Evolutionary conservation across 345 rosid genomes (phyloP), one percentile per base, ranked within the genome.

Genomic region (Moricandia moricandioides): DNA sequence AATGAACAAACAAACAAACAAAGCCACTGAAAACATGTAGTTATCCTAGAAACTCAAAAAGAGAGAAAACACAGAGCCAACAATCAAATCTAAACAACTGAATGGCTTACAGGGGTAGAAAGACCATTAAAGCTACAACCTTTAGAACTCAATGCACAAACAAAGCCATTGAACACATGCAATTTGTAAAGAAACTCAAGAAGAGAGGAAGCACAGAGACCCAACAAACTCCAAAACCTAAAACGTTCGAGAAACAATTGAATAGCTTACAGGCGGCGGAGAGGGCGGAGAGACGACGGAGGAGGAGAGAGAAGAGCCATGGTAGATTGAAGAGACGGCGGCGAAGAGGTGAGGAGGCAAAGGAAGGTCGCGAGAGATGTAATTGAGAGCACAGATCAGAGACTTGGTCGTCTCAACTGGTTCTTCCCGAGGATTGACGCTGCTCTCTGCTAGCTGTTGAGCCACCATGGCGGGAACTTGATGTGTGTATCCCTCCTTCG

Each of bases 291-390:
- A 29, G 3, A 54, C 8, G 40, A 47, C 66, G 21, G 73, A 51
- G 66, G 71, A 4, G 62, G 93, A 91, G 80, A 37, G 91, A 89
- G 84, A 86, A 12, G 70, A 18, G 27, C 29, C 90, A 68, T 65
- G 74, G 77, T 88, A 89, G 75, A 96, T 88, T 1, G 94, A 86
- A 54, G 92, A 89, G 65, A 92, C 95, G 70, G 85, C 51, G 73
- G 81, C 71, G 77, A 84, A 77, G 24, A 96, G 83, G 43, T 91
- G 86, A 60, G 88, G 85, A 80, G 98, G 97, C 39, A 95, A 76
- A 51, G 98, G 98, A 76, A 95, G 93, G 85, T 91, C 82, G 12
- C 99, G 90, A 51, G 98, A 92, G 81, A 96, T 88, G 77, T 86
- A 83, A 73, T 84, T 89, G 71, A 96, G 91, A 65, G 99, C 96